A percentile compares a stretch with the other conserved stretches of the same genome.
phyloP scores from a whole-genome alignment of 768 basidiomycete genomes.

The Russula vinacea region DNA sequence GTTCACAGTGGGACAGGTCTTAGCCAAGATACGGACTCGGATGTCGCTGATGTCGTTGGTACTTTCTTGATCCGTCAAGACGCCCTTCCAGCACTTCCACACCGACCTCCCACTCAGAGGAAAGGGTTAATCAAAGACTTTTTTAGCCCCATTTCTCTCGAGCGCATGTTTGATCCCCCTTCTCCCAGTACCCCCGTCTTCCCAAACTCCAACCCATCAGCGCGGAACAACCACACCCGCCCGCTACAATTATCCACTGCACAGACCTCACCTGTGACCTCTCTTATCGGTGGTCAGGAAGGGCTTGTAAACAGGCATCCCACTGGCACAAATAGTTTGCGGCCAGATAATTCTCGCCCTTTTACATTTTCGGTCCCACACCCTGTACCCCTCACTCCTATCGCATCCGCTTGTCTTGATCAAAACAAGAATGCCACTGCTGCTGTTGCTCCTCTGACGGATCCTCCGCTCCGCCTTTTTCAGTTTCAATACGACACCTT shows the following conservation, averaged over 20 bases:
- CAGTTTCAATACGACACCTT: conserved; percentile 96
- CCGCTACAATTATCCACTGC: conserved; percentile 34
- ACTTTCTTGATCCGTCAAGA: conserved; percentile 78
- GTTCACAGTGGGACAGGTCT: conserved; percentile 36
- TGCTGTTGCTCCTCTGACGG: conserved; percentile 46
- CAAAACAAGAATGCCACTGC: conserved; percentile 49
- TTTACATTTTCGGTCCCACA: conserved; percentile 76
- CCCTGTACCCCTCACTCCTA: conserved; percentile 34
- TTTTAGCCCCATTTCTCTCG: conserved; percentile 83
- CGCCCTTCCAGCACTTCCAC: conserved; percentile 53
- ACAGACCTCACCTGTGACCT: not conserved
- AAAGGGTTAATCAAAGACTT: conserved; percentile 71
- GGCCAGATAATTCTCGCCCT: conserved; percentile 50
- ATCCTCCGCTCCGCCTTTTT: conserved; percentile 81
- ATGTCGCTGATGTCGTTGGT: conserved; percentile 45
- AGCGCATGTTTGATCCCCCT: conserved; percentile 92
- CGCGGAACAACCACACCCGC: conserved; percentile 37
- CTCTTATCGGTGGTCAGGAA: conserved; percentile 32
- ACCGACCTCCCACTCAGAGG: conserved; percentile 64
- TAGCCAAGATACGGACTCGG: conserved; percentile 31
- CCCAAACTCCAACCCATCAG: conserved; percentile 30
- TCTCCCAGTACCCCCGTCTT: conserved; percentile 53
- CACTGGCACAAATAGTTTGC: conserved; percentile 46
- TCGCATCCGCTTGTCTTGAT: conserved; percentile 52
- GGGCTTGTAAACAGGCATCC: conserved; percentile 51